Evolutionary conservation across 768 basidiomycete species (phyloP), one percentile per base, ranked within the genome.

Genomic region (Cystofilobasidium capitatum): DNA sequence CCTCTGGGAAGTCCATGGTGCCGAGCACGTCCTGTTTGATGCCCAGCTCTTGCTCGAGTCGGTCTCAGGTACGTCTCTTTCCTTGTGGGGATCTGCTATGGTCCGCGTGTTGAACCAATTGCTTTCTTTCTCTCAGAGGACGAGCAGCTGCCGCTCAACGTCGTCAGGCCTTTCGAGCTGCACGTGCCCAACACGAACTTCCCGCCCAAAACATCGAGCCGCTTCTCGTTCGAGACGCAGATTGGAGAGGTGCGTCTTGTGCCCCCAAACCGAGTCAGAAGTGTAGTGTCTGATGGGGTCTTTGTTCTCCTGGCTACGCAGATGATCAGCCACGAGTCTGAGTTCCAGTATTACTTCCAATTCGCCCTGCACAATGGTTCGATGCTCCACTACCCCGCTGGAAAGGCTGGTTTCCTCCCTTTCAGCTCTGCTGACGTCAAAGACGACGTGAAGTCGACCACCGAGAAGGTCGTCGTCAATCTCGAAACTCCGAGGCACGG

Each of bases 1-100:
- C 17, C 55, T 58, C 29, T 58, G 55, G 55, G 55, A 9, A 7
- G 55, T 58, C 55, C 55, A 58, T 29, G 55, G 16, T 16, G 55
- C 55, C 20, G 55, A 58, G 36, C 29, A 37, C 14, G 29, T 37
- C 36, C 7, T 58, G 16, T 58, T 58, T 26, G 55, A 58, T 29
- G 20, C 55, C 17, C 55, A 20, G 36, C 55, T 58, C 7, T 17
- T n/a, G 36, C 31, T 33, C 31, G 36, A 20, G 8, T 58, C 55
- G 55, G 14, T 29, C 8, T 20, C 9, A 5, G 36, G 29, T 58
- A 8, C 29, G 29, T 58, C 36, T 58, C 55, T 17, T 55, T 13
- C 22, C n/a, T 55, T 26, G n/a, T n/a, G n/a, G n/a, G n/a, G n/a
- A n/a, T n/a, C n/a, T n/a, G n/a, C n/a, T n/a, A n/a, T n/a, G n/a